Base-by-base conservation (phyloP, 75 land plant genomes). In the Gnetum montanum region DNA sequence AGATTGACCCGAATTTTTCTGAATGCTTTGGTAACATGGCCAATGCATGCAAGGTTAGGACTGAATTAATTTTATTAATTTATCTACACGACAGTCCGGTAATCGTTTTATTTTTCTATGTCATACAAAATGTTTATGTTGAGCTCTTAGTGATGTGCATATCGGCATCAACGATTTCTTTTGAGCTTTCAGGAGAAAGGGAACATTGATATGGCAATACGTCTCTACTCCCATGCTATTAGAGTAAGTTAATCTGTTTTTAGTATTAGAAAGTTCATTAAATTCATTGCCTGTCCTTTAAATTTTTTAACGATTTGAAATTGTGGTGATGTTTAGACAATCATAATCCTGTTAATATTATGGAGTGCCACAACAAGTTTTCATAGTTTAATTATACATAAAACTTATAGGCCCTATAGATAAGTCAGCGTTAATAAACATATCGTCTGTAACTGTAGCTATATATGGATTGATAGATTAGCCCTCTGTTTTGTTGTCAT, bases 1-100 rank as follows among this genome's bases (percentile, higher is more conserved):
- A 57, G 11, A 65, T 75, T 19, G 78, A 75, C 28, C 76, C 78
- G 0, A 55, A 72, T 29, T 75, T 75, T 30, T 75, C 78, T 11
- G 78, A 75, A 46, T 75, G 78, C 40, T 75, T 71, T 56, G 78
- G 78, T 23, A 75, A 75, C 63, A 72, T 75, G 78, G 78, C 78
- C 12, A 75, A 75, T 71, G 78, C 78, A 5, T 75, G 77, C 59
- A 75, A 75, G 75, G 78, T 71, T 51, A 12, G n/a, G 16, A 29
- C 3, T 50, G 11, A 30, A 23, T 18, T 30, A 31, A 20, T 6
- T 51, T 31, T n/a, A 18, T 15, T 13, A 6, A 15, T 50, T 50
- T 0, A 19, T 51, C 31, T 51, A 34, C 27, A 6, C 7, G n/a
- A 15, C n/a, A 29, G 31, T 31, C 31, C 13, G 8, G 19, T 1